Base-by-base conservation (phyloP, 345 rosid genomes). In the Gossypium arboreum region DNA sequence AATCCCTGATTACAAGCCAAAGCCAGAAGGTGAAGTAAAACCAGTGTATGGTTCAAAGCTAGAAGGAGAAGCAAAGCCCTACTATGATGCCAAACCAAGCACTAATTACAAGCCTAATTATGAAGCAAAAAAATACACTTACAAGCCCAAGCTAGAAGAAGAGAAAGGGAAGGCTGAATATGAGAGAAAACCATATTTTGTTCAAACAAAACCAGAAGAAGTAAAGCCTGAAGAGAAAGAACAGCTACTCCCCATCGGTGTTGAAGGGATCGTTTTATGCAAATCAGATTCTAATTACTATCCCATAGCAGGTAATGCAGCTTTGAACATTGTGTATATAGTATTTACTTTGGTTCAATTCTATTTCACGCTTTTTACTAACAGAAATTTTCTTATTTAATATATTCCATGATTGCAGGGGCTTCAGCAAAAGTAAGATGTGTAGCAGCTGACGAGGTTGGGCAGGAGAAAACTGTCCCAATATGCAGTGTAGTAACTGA, bases 371-470 rank as follows among this genome's bases (percentile, higher is more conserved):
- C 6, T 29, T 29, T 29, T 29, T 29, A 29, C 39, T 29, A 29
- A 29, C 39, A 9, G 51, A 48, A 13, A 60, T 6, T 27, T 25
- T 6, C 43, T 2, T 29, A 29, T 4, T 4, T 29, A 29, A 4
- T 29, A 4, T 29, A 29, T 29, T 29, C 39, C 39, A 9, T 55
- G 59, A 55, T 18, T 72, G 60, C 83, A 85, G 90, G 91, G 54
- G 89, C 84, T 73, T 74, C 58, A 48, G 82, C 81, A 52, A 85
- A 84, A 71, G 73, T 90, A 22, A 83, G 86, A 43, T 87, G 91
- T 64, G 73, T 78, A 3, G 84, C 76, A 1, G 62, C 47, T 16
- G 92, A 86, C 47, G 73, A 75, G 47, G n/a, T 70, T 18, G 91
- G 88, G 20, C 79, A 82, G n/a, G 85, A 87, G 77, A 77, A 80